Base-by-base conservation (phyloP, 352 stramenopile genomes). In the Phytopythium aichiense region DNA sequence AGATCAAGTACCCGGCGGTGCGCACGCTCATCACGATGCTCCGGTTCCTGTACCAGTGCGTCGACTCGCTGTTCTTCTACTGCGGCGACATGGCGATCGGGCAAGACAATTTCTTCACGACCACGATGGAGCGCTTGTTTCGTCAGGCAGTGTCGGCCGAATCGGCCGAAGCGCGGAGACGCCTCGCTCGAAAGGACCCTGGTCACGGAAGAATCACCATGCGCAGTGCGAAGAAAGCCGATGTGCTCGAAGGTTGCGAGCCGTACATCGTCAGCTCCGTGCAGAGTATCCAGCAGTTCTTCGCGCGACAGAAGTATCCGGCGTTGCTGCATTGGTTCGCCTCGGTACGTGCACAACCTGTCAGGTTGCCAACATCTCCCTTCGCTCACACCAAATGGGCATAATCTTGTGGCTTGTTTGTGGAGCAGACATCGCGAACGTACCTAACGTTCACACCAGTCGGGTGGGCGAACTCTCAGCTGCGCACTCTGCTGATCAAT, bases 261-360 rank as follows among this genome's bases (percentile, higher is more conserved):
- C 60, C 74, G 0, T 63, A 68, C 15, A 81, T 84, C 42, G 59
- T 77, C 31, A 59, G 67, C 8, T 91, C 92, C 63, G 71, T 91
- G 1, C 83, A 95, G 53, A 88, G 70, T 60, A 73, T 92, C 13
- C 80, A 87, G 30, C 63, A 91, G 0, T 95, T 92, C 62, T 95
- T 94, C 53, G 84, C 87, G 12, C 79, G 75, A 6, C 81, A 92
- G 51, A 91, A 92, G 55, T 92, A 93, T 35, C 85, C 87, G 23
- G 89, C 81, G 37, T 73, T 95, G 28, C 56, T 95, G 1, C 69
- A 89, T 50, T 95, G 87, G 87, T 92, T 94, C 61, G 81, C 82
- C 38, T 76, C 87, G 80, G 87, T 94, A 73, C 57, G 18, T 56
- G 58, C 18, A 0, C 2, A 56, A 9, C 18, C 31, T 23, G 30